Evolutionary conservation across 139 green algal species (phyloP), one percentile per base, ranked within the genome.

Genomic region (Marvania coccoides): DNA sequence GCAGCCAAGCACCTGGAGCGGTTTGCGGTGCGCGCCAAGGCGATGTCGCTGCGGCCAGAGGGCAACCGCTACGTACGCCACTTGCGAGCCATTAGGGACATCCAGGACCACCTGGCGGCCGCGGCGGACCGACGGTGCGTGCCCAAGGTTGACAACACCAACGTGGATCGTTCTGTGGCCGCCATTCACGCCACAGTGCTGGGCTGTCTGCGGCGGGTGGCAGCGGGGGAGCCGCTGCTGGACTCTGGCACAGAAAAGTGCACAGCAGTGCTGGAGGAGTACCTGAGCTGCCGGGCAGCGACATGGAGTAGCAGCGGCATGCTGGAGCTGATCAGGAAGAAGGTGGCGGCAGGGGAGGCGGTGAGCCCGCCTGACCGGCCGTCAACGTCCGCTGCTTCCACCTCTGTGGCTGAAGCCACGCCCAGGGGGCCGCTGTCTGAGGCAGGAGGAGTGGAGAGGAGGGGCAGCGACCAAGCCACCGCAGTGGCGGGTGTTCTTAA

Each of bases 21-120:
- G 47, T 96, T 98, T 80, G 89, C 92, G 1, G 85, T 98, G 61
- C 76, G 92, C 2, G 83, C 92, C 36, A 97, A 96, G 76, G 91
- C 95, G 77, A 97, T 98, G 92, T 90, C 92, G 0, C 82, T 96
- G 65, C 73, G 88, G 38, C 47, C 72, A 12, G 73, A 63, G n/a
- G 59, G 40, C 47, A 97, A 97, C 73, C 79, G 85, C 45, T 97
- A 97, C 64, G 84, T 96, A 29, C 83, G 86, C 34, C 77, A 95
- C 77, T 82, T 97, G 39, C 42, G 72, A 10, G 83, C 82, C 74
- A 97, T 97, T 47, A 75, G 90, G 3, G 76, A 63, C 33, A 97
- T 97, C 68, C 90, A 96, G 76, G 83, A 91, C 40, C 87, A 87
- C 71, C 64, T 95, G 61, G 82, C 7, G 26, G 15, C 33, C 35